Conservation (phyloP, 1,284 basidiomycete species). For the Trichosporon ovoides region DNA sequence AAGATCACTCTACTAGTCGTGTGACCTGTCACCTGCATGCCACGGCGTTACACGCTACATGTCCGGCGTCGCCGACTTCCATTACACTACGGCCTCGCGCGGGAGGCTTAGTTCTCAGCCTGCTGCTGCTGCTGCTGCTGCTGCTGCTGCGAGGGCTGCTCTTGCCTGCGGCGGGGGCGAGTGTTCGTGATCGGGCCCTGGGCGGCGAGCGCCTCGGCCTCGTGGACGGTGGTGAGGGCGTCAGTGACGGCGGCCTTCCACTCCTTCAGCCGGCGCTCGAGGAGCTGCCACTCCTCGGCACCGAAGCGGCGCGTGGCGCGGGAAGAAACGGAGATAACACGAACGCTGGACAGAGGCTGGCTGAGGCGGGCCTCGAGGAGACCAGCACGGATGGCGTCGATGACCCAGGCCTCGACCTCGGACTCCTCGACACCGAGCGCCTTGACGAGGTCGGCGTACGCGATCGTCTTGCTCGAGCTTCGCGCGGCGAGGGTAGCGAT, state of each 20-base stretch:
- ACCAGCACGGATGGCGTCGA: slow-evolving; percentile 81
- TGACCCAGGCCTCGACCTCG: slow-evolving; percentile 85
- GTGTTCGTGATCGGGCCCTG: slow-evolving; percentile 26
- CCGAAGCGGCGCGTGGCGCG: slow-evolving; percentile 61
- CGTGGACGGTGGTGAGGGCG: slow-evolving; percentile 39
- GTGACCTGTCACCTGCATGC: slow-evolving; percentile 5
- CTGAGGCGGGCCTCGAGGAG: slow-evolving; percentile 79
- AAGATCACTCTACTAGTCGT: slow-evolving; percentile 6
- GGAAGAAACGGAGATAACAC: slow-evolving; percentile 69
- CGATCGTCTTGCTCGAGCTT: slow-evolving; percentile 67
- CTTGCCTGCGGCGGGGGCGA: slow-evolving; percentile 24
- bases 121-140: too few relatives aligned
- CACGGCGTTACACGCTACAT: background rate
- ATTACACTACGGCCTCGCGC: background rate
- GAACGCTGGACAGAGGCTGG: slow-evolving; percentile 69
- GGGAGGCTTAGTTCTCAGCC: background rate
- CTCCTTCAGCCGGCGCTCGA: slow-evolving; percentile 69
- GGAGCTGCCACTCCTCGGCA: slow-evolving; percentile 69
- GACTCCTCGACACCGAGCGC: slow-evolving; percentile 62
- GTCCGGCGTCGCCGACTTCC: background rate
- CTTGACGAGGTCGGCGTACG: slow-evolving; percentile 67
- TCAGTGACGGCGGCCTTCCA: slow-evolving; percentile 60
- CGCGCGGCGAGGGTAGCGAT: slow-evolving; percentile 72
- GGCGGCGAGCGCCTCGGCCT: slow-evolving; percentile 41
- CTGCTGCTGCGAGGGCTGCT: slow-evolving; percentile 11